Conservation (phyloP, 2,329 filamentous ascomycete genomes). For the Daldinia sp. region DNA sequence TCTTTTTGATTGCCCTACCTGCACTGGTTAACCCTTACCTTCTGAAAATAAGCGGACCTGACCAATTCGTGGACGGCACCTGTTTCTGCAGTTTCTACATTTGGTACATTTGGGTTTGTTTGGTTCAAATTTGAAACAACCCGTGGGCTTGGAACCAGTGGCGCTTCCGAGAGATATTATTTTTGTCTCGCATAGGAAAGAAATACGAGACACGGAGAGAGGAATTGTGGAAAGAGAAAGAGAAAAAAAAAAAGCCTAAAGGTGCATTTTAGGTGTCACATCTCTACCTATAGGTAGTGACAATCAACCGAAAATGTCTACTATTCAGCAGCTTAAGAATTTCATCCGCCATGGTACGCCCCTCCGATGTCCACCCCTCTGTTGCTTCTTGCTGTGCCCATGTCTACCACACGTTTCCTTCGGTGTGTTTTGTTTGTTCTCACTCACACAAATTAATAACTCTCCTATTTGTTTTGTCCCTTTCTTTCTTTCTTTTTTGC, state of each 20-base stretch:
- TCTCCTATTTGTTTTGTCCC: neutral
- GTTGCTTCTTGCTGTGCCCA: slow-evolving; percentile 11
- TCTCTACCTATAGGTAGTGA: too few species aligned
- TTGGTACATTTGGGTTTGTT: slow-evolving; percentile 20
- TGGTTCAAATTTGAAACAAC: slow-evolving; percentile 25
- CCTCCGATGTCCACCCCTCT: slow-evolving; percentile 12
- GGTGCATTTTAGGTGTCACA: slow-evolving; percentile 40
- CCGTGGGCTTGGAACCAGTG: slow-evolving; percentile 18
- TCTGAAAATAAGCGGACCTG: neutral
- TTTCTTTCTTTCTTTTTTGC: neutral
- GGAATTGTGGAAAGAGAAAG: slow-evolving; percentile 9
- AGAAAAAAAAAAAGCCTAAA: slow-evolving; percentile 12
- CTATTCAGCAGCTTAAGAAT: slow-evolving; percentile 96
- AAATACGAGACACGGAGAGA: slow-evolving; percentile 8
- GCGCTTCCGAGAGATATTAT: slow-evolving; percentile 15
- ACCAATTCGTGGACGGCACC: slow-evolving; percentile 3
- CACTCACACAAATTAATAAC: neutral
- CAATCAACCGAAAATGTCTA: slow-evolving; percentile 61
- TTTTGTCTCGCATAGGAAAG: slow-evolving; percentile 22
- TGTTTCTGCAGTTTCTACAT: slow-evolving; percentile 7
- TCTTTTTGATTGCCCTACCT: neutral
- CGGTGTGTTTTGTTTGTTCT: slow-evolving; percentile 9
- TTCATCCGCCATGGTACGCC: slow-evolving; percentile 87
- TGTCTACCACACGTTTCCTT: slow-evolving; percentile 4
- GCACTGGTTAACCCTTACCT: neutral